A percentile compares a stretch with the other conserved stretches of the same genome.
Conservation (phyloP, 495 filamentous ascomycete species). For the Podospora tetraspora region DNA sequence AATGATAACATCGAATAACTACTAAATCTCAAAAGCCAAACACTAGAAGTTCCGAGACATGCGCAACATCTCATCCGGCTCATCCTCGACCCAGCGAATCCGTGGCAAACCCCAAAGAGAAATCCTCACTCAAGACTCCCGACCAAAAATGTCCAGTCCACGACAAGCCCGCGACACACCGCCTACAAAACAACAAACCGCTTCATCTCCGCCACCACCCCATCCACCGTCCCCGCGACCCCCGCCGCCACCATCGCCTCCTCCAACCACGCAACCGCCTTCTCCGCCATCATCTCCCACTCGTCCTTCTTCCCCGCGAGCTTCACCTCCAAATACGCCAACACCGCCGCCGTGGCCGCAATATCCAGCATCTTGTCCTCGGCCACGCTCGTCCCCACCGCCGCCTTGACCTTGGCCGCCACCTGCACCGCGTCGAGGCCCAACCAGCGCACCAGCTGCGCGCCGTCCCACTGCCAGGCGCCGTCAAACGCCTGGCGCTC, state of each 20-base stretch:
- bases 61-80: too few species aligned
- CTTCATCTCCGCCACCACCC: constrained; percentile 15
- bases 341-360: constrained; percentile 46
- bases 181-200: constrained; percentile 2
- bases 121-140: too few species aligned
- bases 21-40: too few species aligned
- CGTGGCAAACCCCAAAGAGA: not conserved
- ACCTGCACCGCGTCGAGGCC: constrained; percentile 19
- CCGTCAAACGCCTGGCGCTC: constrained; percentile 49
- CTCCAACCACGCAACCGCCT: constrained; percentile 42
- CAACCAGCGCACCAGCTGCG: constrained; percentile 18
- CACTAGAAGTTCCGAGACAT: too few species aligned
- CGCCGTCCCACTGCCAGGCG: constrained; percentile 34
- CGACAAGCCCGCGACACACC: not conserved
- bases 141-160: too few species aligned
- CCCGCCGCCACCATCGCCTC: constrained; percentile 3
- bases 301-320: constrained; percentile 36
- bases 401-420: constrained; percentile 7
- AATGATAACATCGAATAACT: too few species aligned
- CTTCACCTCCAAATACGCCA: constrained; percentile 45
- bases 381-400: constrained; percentile 1
- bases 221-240: constrained; percentile 3
- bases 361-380: constrained; percentile 6
- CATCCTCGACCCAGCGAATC: not conserved
- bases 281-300: constrained; percentile 54